Conservation (phyloP, 345 rosid genomes). For the Brassica napus region DNA sequence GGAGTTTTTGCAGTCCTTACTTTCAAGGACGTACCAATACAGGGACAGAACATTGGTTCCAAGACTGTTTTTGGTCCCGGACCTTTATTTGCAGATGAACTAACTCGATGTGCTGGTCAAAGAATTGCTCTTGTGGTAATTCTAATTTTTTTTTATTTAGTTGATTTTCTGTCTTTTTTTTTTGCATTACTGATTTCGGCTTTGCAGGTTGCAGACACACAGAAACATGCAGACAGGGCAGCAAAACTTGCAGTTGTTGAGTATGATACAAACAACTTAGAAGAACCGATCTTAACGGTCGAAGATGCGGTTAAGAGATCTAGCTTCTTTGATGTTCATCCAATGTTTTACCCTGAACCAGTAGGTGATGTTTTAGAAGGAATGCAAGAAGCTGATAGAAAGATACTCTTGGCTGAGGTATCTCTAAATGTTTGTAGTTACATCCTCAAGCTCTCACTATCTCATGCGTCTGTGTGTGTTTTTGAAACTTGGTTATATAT, state of each 20-base stretch:
- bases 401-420: conserved; percentile 58
- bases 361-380: conserved; percentile 78
- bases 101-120: conserved; percentile 69
- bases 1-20: conserved; percentile 59
- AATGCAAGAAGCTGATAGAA: conserved; percentile 77
- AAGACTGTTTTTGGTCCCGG: conserved; percentile 51
- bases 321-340: conserved; percentile 65
- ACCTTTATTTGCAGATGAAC: conserved; percentile 68
- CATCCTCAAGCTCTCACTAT: not conserved
- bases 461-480: not conserved
- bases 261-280: conserved; percentile 58
- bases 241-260: conserved; percentile 62
- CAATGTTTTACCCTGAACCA: conserved; percentile 37
- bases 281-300: conserved; percentile 64
- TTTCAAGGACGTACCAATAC: conserved; percentile 63
- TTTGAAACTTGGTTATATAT: not conserved
- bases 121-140: conserved; percentile 83
- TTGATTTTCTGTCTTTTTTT: not conserved
- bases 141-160: not conserved
- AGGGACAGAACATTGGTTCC: conserved; percentile 71
- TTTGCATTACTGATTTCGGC: not conserved
- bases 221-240: conserved; percentile 75
- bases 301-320: conserved; percentile 73
- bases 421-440: not conserved
- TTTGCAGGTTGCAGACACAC: conserved; percentile 83